Conservation (phyloP, 2,329 filamentous ascomycete genomes). For the Aschersonia sp. region DNA sequence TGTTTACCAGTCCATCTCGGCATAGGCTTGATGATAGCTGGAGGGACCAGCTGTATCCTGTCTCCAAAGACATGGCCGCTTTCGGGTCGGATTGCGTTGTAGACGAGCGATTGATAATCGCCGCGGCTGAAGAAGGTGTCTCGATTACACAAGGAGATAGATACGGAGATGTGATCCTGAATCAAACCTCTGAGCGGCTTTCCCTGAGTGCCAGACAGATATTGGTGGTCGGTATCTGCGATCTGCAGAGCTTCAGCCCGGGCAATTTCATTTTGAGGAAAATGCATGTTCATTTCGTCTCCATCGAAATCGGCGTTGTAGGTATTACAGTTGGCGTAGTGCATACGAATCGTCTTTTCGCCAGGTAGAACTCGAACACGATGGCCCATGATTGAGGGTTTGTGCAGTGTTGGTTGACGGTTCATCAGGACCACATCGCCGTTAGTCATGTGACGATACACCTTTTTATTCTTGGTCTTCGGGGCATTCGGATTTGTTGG, state of each 20-base stretch:
- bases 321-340: slow-evolving; percentile 98
- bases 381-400: slow-evolving; percentile 98
- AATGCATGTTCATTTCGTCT: slow-evolving; percentile 99
- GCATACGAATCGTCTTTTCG: slow-evolving; percentile 97
- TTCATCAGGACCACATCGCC: slow-evolving; percentile 97
- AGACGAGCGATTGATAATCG: slow-evolving; percentile 88
- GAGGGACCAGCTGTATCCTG: slow-evolving; percentile 65
- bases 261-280: slow-evolving; percentile 91
- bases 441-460: slow-evolving; percentile 88
- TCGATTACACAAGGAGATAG: slow-evolving; percentile 75
- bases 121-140: slow-evolving; percentile 82
- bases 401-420: slow-evolving; percentile 91
- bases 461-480: slow-evolving; percentile 81
- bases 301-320: slow-evolving; percentile 99
- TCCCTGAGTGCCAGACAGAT: slow-evolving; percentile 83
- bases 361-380: slow-evolving; percentile 80
- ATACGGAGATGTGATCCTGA: slow-evolving; percentile 95
- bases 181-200: slow-evolving; percentile 92
- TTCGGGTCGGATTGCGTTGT: slow-evolving; percentile 78
- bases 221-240: slow-evolving; percentile 94
- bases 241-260: slow-evolving; percentile 84
- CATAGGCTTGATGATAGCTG: slow-evolving; percentile 68
- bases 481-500: slow-evolving; percentile 58
- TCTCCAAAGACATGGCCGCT: slow-evolving; percentile 76
- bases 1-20: slow-evolving; percentile 93